phyloP scores from a whole-genome alignment of 2,329 filamentous ascomycete genomes.

The Alternaria brassicicola region DNA sequence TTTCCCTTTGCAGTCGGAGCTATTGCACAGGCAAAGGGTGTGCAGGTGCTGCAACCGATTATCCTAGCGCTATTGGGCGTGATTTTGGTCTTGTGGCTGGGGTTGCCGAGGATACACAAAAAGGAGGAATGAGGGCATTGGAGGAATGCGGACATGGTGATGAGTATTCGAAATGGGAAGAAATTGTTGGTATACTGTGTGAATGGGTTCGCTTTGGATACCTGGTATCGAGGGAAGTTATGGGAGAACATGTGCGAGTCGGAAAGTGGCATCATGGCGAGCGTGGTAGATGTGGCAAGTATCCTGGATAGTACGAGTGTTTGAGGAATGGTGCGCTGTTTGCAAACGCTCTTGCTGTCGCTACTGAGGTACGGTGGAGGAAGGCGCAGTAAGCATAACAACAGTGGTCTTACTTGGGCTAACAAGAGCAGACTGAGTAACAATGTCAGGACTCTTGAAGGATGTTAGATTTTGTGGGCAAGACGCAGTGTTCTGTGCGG shows the following conservation, averaged over 20 bases:
- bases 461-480: neutral
- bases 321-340: neutral
- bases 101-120: constrained; percentile 54
- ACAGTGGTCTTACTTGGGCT: too few species aligned
- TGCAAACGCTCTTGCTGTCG: neutral
- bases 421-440: neutral
- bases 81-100: constrained; percentile 59
- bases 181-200: neutral
- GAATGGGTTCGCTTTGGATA: neutral
- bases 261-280: neutral
- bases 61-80: constrained; percentile 60
- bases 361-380: too few species aligned
- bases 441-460: neutral
- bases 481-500: neutral
- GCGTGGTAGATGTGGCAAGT: neutral
- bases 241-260: neutral
- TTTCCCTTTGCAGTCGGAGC: constrained; percentile 71
- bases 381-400: neutral
- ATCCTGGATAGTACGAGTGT: neutral
- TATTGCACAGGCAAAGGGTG: constrained; percentile 67
- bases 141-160: neutral
- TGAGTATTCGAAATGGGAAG: neutral
- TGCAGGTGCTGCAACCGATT: constrained; percentile 66
- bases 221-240: neutral
- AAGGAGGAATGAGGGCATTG: constrained; percentile 44